A percentile compares a stretch with the other conserved stretches of the same genome.
Evolutionary conservation across 352 stramenopile genomes (phyloP).

Genomic region (Aphanomyces stellatus): DNA sequence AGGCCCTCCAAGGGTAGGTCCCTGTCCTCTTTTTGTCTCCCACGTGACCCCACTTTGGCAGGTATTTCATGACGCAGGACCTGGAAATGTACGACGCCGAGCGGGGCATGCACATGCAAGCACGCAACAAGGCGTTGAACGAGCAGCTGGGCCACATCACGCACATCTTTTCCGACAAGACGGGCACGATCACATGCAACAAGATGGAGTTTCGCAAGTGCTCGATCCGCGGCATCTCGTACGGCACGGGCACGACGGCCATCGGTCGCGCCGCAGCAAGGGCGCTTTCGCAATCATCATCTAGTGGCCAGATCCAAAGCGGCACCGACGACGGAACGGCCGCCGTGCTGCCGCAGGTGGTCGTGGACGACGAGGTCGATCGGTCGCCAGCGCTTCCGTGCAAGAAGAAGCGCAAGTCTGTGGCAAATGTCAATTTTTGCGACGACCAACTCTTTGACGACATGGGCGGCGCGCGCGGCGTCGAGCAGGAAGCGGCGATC

Average conservation of each 20-base stretch:
- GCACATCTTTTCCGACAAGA: slow-evolving; percentile 97
- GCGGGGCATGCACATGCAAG: slow-evolving; percentile 58
- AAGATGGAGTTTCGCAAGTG: slow-evolving; percentile 88
- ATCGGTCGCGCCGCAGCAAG: slow-evolving; percentile 52
- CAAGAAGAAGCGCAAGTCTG: not conserved
- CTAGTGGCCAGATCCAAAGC: not conserved
- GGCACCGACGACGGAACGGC: slow-evolving; percentile 24
- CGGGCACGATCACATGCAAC: slow-evolving; percentile 81
- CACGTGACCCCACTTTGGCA: slow-evolving; percentile 21
- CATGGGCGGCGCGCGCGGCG: slow-evolving; percentile 28
- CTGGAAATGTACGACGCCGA: slow-evolving; percentile 80
- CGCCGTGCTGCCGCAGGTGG: too few species aligned
- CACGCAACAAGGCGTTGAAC: slow-evolving; percentile 81
- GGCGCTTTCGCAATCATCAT: not conserved
- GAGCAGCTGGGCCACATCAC: slow-evolving; percentile 71
- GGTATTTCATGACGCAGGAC: slow-evolving; percentile 68
- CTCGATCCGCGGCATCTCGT: slow-evolving; percentile 65
- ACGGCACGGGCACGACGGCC: slow-evolving; percentile 76
- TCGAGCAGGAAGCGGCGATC: slow-evolving; percentile 43
- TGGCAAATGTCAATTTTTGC: not conserved
- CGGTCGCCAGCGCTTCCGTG: too few species aligned
- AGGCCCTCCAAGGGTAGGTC: slow-evolving; percentile 81
- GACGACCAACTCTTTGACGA: slow-evolving; percentile 30
- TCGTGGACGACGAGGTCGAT: too few species aligned
- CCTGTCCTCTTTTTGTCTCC: not conserved